Percentiles rank a stretch among this genome's conserved stretches.
Conservation (phyloP, 306 rosid genomes). For the Hylodesmum podocarpum region DNA sequence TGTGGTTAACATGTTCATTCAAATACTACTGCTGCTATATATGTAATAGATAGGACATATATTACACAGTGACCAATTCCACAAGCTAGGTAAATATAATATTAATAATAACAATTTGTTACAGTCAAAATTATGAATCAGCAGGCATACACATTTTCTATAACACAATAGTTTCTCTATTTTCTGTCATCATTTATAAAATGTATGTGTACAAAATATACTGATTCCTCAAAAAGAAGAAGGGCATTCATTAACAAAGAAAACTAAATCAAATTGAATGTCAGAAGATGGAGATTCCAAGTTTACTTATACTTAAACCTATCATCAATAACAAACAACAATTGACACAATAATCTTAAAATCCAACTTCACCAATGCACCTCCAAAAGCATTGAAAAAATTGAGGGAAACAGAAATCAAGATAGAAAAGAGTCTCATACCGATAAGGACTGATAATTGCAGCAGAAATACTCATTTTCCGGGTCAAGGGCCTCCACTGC, state of each 20-base stretch:
- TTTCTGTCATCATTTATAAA: background rate
- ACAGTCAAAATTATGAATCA: slow-evolving; percentile 3
- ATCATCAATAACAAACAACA: background rate
- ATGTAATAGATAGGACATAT: background rate
- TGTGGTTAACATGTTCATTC: background rate
- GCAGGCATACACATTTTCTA: background rate
- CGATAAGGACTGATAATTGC: slow-evolving; percentile 72
- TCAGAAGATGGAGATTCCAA: background rate
- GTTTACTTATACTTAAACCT: background rate
- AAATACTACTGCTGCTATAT: background rate
- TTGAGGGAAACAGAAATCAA: background rate
- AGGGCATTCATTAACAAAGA: background rate
- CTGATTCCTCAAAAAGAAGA: background rate
- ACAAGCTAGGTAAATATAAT: background rate
- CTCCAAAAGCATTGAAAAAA: background rate
- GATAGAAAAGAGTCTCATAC: slow-evolving; percentile 35
- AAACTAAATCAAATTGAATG: background rate
- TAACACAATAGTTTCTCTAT: background rate
- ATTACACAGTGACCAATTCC: slow-evolving; percentile 11
- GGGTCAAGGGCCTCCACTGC: slow-evolving; percentile 63
- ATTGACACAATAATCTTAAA: background rate
- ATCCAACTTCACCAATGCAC: background rate
- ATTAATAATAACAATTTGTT: background rate
- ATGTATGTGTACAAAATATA: background rate
- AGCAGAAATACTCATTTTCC: slow-evolving; percentile 58